phyloP scores from a whole-genome alignment of 2,329 filamentous ascomycete species.

The Xylaria sp. region DNA sequence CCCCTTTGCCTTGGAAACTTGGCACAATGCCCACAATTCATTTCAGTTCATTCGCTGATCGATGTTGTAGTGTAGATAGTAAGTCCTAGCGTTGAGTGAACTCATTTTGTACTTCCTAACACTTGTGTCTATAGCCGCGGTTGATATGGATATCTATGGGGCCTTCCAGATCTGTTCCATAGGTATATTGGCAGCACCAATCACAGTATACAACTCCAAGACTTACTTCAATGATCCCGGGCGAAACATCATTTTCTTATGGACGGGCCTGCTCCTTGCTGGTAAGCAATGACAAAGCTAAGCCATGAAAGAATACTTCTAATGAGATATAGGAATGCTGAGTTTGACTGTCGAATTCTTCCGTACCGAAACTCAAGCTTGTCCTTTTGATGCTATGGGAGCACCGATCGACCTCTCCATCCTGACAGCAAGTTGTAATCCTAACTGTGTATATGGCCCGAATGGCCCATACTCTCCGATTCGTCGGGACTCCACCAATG shows the following conservation, averaged over 20 bases:
- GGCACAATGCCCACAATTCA: background rate
- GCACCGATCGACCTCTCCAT: slow-evolving; percentile 49
- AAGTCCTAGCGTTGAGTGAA: slow-evolving; percentile 42
- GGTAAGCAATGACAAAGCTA: slow-evolving; percentile 53
- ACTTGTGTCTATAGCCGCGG: slow-evolving; percentile 57
- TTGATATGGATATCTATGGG: slow-evolving; percentile 75
- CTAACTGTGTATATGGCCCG: slow-evolving; percentile 55
- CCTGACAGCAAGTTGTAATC: slow-evolving; percentile 52
- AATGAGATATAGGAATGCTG: slow-evolving; percentile 58
- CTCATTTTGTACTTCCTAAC: slow-evolving; percentile 23
- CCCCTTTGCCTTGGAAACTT: background rate
- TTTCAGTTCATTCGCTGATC: slow-evolving; percentile 10
- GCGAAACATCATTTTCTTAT: slow-evolving; percentile 73
- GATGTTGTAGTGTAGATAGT: slow-evolving; percentile 57
- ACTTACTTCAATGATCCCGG: slow-evolving; percentile 73
- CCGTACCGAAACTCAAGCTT: slow-evolving; percentile 58
- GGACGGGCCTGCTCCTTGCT: slow-evolving; percentile 69
- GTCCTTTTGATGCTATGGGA: slow-evolving; percentile 54
- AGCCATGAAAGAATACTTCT: background rate
- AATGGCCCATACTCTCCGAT: slow-evolving; percentile 65
- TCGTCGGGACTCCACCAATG: slow-evolving; percentile 63
- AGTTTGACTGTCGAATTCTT: slow-evolving; percentile 74
- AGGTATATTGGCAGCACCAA: slow-evolving; percentile 70
- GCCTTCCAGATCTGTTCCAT: slow-evolving; percentile 75
- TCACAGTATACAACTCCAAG: slow-evolving; percentile 67